Conservation (phyloP, 129 eudicot species). For the Oenanthe sinensis region DNA sequence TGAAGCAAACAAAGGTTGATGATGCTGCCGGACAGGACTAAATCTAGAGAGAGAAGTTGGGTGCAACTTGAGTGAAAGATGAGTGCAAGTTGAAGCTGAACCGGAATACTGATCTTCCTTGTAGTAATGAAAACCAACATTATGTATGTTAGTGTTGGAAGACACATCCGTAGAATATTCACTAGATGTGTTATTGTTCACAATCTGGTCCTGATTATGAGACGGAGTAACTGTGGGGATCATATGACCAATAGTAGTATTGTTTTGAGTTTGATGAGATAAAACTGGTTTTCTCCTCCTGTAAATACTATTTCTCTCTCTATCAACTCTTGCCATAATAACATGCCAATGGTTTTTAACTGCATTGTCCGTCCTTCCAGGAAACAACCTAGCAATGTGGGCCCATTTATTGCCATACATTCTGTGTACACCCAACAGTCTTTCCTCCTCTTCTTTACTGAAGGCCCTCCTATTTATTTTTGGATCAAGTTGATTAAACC, state of each 20-base stretch:
- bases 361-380: conserved; percentile 84
- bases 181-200: conserved; percentile 7
- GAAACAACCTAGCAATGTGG: conserved; percentile 54
- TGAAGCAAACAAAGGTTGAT: neutral
- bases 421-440: conserved; percentile 50
- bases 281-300: conserved; percentile 18
- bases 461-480: conserved; percentile 55
- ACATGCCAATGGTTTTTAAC: conserved; percentile 94
- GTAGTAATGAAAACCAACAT: neutral
- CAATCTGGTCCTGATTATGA: neutral
- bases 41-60: conserved; percentile 20
- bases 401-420: conserved; percentile 86
- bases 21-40: conserved; percentile 18
- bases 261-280: neutral
- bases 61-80: conserved; percentile 17
- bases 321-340: conserved; percentile 61
- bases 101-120: conserved; percentile 11
- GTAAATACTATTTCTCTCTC: conserved; percentile 33
- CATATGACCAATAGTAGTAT: neutral
- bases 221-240: neutral
- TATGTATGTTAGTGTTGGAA: neutral
- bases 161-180: conserved; percentile 12
- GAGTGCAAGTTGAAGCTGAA: conserved; percentile 24
- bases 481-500: conserved; percentile 88
- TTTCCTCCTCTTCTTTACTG: conserved; percentile 71